phyloP scores from a whole-genome alignment of 1,284 basidiomycete species.

The Trichosporon coremiiforme region DNA sequence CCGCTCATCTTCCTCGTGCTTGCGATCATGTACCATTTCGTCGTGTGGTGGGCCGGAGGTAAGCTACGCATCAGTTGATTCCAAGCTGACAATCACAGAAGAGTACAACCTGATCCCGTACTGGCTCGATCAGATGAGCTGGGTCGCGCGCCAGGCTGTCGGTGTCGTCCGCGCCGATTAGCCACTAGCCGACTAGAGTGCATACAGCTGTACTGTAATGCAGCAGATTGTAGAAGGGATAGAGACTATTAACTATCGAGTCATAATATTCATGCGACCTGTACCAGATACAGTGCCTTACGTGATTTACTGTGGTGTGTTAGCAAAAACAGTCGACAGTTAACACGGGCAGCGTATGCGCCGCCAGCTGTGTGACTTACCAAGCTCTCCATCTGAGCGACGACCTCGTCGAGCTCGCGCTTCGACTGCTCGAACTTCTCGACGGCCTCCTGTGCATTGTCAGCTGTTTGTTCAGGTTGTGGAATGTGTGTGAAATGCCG shows the following conservation, averaged over 20 bases:
- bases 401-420: constrained; percentile 84
- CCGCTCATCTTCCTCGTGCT: constrained; percentile 43
- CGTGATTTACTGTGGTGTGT: constrained; percentile 13
- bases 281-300: constrained; percentile 19
- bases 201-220: background rate
- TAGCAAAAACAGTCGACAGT: too few species aligned
- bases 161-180: constrained; percentile 6
- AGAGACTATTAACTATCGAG: constrained; percentile 1
- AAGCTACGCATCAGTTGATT: constrained; percentile 26
- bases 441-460: constrained; percentile 65
- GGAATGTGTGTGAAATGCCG: background rate
- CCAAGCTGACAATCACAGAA: constrained; percentile 31
- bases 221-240: background rate
- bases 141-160: constrained; percentile 11
- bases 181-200: too few species aligned
- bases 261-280: constrained; percentile 20
- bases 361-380: too few species aligned
- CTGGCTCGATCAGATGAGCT: constrained; percentile 35
- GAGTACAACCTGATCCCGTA: constrained; percentile 47
- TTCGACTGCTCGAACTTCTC: constrained; percentile 76
- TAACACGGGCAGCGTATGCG: too few species aligned
- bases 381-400: constrained; percentile 75
- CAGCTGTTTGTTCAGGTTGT: constrained; percentile 23
- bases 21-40: constrained; percentile 44
- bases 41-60: constrained; percentile 43